A percentile compares a stretch with the other conserved stretches of the same genome.
Evolutionary conservation across 805 yeast genomes (phyloP).

Genomic region (Schizosaccharomyces cryophilus): DNA sequence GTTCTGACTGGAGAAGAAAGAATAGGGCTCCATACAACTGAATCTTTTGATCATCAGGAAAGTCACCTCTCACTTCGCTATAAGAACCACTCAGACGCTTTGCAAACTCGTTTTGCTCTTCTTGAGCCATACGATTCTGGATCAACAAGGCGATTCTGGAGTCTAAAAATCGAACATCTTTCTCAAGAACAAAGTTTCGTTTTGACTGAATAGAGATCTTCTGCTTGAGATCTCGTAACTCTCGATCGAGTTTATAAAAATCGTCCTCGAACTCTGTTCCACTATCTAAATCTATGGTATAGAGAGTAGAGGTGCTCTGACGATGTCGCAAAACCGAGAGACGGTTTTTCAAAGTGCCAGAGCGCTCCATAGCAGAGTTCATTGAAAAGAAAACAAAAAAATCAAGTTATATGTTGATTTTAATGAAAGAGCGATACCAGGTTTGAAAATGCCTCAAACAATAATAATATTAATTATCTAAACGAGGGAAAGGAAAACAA

Average conservation of each 20-base stretch:
- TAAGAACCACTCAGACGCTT: conserved; percentile 11
- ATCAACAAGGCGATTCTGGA: conserved; percentile 17
- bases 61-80: conserved; percentile 8
- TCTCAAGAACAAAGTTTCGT: conserved; percentile 16
- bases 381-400: too few species aligned
- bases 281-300: conserved; percentile 15
- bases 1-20: conserved; percentile 17
- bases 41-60: conserved; percentile 12
- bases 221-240: conserved; percentile 14
- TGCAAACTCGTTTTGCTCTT: conserved; percentile 16
- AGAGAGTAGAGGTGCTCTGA: conserved; percentile 14
- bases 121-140: conserved; percentile 16
- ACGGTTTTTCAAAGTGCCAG: neutral
- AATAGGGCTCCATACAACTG: conserved; percentile 14
- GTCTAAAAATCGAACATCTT: conserved; percentile 18
- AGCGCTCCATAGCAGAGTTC: neutral
- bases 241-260: conserved; percentile 14
- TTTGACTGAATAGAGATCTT: conserved; percentile 16
- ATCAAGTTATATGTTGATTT: too few species aligned
- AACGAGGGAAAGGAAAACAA: too few species aligned
- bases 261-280: conserved; percentile 16
- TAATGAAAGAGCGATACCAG: too few species aligned
- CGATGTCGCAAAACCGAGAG: neutral
- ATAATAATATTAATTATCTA: too few species aligned
- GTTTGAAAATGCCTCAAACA: too few species aligned